phyloP scores from a whole-genome alignment of 2,329 filamentous ascomycete genomes.

The Talaromyces amestolkiae region DNA sequence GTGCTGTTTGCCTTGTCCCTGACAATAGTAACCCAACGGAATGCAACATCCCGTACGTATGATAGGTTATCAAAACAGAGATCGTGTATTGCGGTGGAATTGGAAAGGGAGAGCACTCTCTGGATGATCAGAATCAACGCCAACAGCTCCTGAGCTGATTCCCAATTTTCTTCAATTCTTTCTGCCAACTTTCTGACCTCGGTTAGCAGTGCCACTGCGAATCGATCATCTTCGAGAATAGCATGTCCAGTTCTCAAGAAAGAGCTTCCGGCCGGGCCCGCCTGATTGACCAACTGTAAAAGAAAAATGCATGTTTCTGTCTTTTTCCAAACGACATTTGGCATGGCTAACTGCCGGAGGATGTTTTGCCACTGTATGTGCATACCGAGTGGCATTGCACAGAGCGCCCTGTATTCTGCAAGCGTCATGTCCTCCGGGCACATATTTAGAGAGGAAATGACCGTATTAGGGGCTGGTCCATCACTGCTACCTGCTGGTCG shows the following conservation, averaged over 20 bases:
- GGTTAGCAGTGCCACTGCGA: background rate
- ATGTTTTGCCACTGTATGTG: constrained; percentile 11
- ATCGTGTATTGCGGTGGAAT: background rate
- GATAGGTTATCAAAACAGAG: constrained; percentile 1
- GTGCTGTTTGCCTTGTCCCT: constrained; percentile 8
- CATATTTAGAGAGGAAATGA: background rate
- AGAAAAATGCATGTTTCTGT: constrained; percentile 10
- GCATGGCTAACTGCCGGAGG: constrained; percentile 8
- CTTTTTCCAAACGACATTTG: constrained; percentile 5
- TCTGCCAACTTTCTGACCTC: constrained; percentile 8
- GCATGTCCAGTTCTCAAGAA: constrained; percentile 7
- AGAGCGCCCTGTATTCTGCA: constrained; percentile 2
- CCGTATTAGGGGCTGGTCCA: constrained; percentile 20
- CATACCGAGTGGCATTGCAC: constrained; percentile 1
- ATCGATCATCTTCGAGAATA: constrained; percentile 10
- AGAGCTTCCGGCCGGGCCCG: background rate
- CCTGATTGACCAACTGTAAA: constrained; percentile 7
- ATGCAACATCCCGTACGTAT: background rate
- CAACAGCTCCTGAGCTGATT: constrained; percentile 6
- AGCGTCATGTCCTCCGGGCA: constrained; percentile 8
- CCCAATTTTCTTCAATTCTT: constrained; percentile 4
- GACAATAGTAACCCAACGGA: background rate
- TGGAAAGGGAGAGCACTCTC: background rate
- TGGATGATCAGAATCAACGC: constrained; percentile 3
- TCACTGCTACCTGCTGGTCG: constrained; percentile 28